These are phyloP conservation scores for Claviceps capensis DNA, from an alignment of 2,329 filamentous ascomycete genomes.

Conservation along the genomic window DNA sequence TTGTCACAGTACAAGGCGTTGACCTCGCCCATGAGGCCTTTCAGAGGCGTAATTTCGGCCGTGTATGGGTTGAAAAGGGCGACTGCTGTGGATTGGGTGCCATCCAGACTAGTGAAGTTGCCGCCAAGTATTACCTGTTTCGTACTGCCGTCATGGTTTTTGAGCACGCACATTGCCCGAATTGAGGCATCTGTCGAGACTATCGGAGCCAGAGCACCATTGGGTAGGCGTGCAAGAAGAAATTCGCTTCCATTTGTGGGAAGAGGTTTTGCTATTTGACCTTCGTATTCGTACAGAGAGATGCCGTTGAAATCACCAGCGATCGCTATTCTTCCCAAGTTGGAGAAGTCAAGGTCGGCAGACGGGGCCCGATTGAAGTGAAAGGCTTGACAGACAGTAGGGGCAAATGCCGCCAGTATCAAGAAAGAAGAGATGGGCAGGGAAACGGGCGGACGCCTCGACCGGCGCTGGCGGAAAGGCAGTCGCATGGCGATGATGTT, in stretches of 20 bases:
- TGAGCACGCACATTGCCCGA: conserved; percentile 73
- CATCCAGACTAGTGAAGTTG: conserved; percentile 86
- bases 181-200: conserved; percentile 73
- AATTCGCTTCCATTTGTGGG: conserved; percentile 68
- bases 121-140: conserved; percentile 76
- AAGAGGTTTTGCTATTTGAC: conserved; percentile 56
- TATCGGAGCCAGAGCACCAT: conserved; percentile 66
- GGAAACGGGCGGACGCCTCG: conserved; percentile 22
- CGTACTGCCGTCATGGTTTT: conserved; percentile 49
- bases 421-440: conserved; percentile 20
- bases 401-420: conserved; percentile 26
- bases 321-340: conserved; percentile 71
- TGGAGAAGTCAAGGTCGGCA: conserved; percentile 62
- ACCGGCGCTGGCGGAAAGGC: conserved; percentile 27
- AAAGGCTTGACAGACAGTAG: conserved; percentile 33
- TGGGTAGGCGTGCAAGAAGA: conserved; percentile 69
- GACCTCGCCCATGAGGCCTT: conserved; percentile 74
- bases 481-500: conserved; percentile 32
- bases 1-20: conserved; percentile 72
- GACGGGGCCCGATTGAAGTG: conserved; percentile 49
- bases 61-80: conserved; percentile 69
- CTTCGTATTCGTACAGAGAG: conserved; percentile 75
- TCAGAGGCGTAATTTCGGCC: conserved; percentile 54
- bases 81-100: conserved; percentile 60
- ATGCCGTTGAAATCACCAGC: conserved; percentile 84